Evolutionary conservation across 1,284 basidiomycete genomes (phyloP), one percentile per base, ranked within the genome.

Genomic region (Moesziomyces parantarcticus): DNA sequence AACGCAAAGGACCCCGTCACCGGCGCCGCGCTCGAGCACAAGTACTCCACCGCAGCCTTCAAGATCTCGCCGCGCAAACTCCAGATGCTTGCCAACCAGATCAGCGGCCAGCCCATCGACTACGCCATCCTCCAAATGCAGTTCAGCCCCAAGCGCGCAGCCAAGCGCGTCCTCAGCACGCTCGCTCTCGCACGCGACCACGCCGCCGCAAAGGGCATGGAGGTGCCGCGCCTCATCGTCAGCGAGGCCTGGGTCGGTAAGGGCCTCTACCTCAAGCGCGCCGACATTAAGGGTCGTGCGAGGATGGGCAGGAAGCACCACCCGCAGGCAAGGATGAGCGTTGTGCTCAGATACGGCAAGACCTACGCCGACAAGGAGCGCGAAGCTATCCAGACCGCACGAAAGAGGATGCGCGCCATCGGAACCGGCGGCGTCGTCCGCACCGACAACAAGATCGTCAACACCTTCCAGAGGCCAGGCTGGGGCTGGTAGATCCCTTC

Each of bases 81-180:
- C 54, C 94, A 96, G 84, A 88, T 91, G 86, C 87, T 99, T 43
- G 91, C 92, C 8, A 87, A 89, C 56, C 93, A 97, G 84, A 93
- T 98, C 75, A 87, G 92, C 10, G 78, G 78, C 2, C 77, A 82
- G 50, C 81, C 81, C 3, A 79, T 83, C 63, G 94, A 97, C 85
- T 90, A 92, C 81, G 95, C 96, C 25, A 95, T 99, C 80, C 86
- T 98, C 52, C 96, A 99, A 83, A 96, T 98, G 92, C 89, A 92
- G 83, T 97, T 97, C 84, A 92, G 91, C 75, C 90, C 94, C 84
- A 97, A 97, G 86, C 88, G 93, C 16, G 92, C 92, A 11, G 91
- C 92, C 59, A 88, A 87, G 46, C 89, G 93, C 67, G 89, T 99
- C 59, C 90, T 93, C 88, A 92, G 90, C 76, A 94, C 94, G 87